Base-by-base conservation (phyloP, 2,329 filamentous ascomycete species). In the Xylaria sp. region DNA sequence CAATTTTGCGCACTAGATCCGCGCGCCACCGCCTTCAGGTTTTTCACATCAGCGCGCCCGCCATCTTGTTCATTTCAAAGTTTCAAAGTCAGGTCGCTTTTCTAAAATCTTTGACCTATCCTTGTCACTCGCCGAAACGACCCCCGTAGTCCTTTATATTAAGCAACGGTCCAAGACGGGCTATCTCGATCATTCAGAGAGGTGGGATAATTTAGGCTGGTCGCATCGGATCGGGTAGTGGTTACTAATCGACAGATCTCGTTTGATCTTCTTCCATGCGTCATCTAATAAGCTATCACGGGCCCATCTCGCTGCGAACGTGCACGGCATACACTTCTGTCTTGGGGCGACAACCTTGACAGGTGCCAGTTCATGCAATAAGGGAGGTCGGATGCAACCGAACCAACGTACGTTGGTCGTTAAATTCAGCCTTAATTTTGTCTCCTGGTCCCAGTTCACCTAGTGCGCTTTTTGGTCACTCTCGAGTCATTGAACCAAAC, bases 231-330 rank as follows among this genome's bases (percentile, higher is more conserved):
- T 55, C 15, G 49, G 41, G 56, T 39, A 49, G 23, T 18, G 51
- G 13, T 25, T 33, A 66, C 6, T 48, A 39, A 56, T 43, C 55
- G 46, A 36, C 46, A 23, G 51, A 36, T 63, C 23, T 33, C 31
- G 67, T 70, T 59, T 70, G 68, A 70, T 68, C 65, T 63, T 62
- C 64, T 67, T 46, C 65, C 41, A 23, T 54, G 61, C 62, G 55
- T 69, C 33, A 62, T 58, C 65, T 56, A 33, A 67, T 49, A 62
- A 67, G 28, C 43, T 57, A 43, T 41, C 52, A 48, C 41, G 12
- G 18, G 23, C 43, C 41, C 28, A 54, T 62, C 46, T 48, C n/a
- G 31, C 18, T 31, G 12, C 5, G 33, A 61, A 61, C n/a, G 18
- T 65, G 41, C 49, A 28, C 28, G 49, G 25, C 8, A 52, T 59